Evolutionary conservation across 2,329 filamentous ascomycete species (phyloP), one percentile per base, ranked within the genome.

Genomic region (Didymella glomerata): DNA sequence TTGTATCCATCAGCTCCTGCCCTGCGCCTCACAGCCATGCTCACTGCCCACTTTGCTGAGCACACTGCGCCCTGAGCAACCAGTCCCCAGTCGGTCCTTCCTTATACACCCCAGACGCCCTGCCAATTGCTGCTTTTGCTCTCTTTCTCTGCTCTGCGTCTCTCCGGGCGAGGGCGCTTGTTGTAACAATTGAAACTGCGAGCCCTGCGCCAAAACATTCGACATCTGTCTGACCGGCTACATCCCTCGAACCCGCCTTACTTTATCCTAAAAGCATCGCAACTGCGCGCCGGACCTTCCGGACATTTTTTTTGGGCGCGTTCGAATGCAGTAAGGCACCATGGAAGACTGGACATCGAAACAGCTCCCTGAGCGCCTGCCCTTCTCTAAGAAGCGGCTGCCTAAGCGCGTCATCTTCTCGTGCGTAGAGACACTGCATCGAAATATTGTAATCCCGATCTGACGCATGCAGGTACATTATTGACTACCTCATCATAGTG

Each of bases 401-500:
- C 77, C 78, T 47, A 79, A 81, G 67, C 81, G 79, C 59, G 77
- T 84, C 61, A 76, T 85, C 49, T 79, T 85, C 66, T 85, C 83
- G 82, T 85, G 68, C 69, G 81, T 78, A 51, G 44, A 58, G 24
- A 36, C 22, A 20, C 14, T 30, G 13, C 32, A 28, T 10, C 22
- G 4, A 0, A 2, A 6, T 13, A 27, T 27, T 10, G 14, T 18
- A n/a, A 8, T 8, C n/a, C n/a, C n/a, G 2, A n/a, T 44, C 74
- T 76, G 51, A 74, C 66, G 55, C 34, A 18, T 25, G 32, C 66
- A 85, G 83, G 67, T 86, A 86, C 68, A 80, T 86, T 60, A 74
- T 82, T 63, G 85, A 87, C 78, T 87, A 86, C 78, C 79, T 85
- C 51, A 84, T 86, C 54, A 82, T 87, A 57, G 69, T 86, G 84